Evolutionary conservation across 1,139 yeast genomes (phyloP), one percentile per base, ranked within the genome.

Genomic region (Taphrina flavorubra): DNA sequence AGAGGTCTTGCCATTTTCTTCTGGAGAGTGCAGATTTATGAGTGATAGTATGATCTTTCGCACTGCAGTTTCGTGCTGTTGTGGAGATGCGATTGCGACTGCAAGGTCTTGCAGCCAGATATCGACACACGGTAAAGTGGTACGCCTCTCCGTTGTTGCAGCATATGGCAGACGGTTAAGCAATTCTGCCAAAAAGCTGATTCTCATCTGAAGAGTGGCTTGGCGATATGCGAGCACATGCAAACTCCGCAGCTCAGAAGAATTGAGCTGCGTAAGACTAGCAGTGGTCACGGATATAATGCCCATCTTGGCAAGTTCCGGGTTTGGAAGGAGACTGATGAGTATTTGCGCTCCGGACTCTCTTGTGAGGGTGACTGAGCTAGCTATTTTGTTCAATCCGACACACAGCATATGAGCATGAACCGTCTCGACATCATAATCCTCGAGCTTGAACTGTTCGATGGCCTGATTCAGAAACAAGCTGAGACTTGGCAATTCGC

Each of bases 281-380:
- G 62, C 39, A 5, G 53, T 16, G 4, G 39, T 42, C 10, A 25
- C 20, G 3, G 53, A 39, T 6, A 25, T 18, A 2, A 58, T 37
- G 18, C 62, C 62, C 6, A 42, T 31, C 37, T 42, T 31, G 25
- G 25, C 34, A 11, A 58, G 44, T 10, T 37, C 62, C 11, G 39
- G 20, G 20, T 20, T 36, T 13, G 51, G 51, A 8, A 58, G 53
- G 8, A 58, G 40, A 42, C 16, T 25, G 7, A 31, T 44, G 20
- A 58, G 25, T n/a, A 58, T 58, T 11, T 44, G 37, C 6, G 53
- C 62, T 6, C 62, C 62, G 13, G 62, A 44, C 39, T 58, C 62
- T 16, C 62, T 18, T 10, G 51, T 13, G 11, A 31, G 18, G 14
- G 20, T 18, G 1, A 36, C 20, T 20, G 62, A n/a, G 46, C 62